Base-by-base conservation (phyloP, 371 early-diverging fungal species). In the Mortierella sp. region DNA sequence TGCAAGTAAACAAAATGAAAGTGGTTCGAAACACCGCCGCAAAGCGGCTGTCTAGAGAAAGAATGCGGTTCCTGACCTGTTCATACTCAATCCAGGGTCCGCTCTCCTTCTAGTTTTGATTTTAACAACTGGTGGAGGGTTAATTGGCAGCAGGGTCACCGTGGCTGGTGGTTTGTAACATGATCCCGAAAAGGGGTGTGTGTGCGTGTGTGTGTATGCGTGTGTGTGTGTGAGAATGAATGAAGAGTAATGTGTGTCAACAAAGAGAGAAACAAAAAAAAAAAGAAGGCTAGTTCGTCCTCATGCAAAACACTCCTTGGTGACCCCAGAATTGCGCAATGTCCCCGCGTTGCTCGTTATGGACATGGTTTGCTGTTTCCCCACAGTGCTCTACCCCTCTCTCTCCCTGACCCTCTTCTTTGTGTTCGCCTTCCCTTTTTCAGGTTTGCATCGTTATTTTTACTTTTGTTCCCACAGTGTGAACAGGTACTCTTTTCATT, bases 341-440 rank as follows among this genome's bases (percentile, higher is more conserved):
- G 21, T n/a, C n/a, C 65, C 65, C 68, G 68, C 41, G 21, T 68
- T 41, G 41, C 68, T 68, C 24, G 41, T 65, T 65, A 18, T 65
- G 65, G 65, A 38, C 65, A 38, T 65, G 65, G 65, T 38, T 16
- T 21, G 8, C 32, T 32, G 29, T 12, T 60, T 27, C 29, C 60
- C 60, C 60, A 29, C 29, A 29, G 32, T 21, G 8, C 60, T 29
- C 8, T 21, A 6, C 35, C 65, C 6, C 41, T 1, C 6, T 41
- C 3, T 21, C 32, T 63, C 65, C 63, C 65, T 35, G 32, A 5
- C 21, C 68, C 35, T 60, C 16, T 18, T 4, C 32, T 7, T 65
- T 65, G 65, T 65, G 68, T 41, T 68, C 68, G 68, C 43, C 68
- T 68, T 68, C 41, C 68, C 68, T 68, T 68, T 65, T 68, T 21